Evolutionary conservation across 495 filamentous ascomycete species (phyloP), one percentile per base, ranked within the genome.

Genomic region (Neurospora sublineolata): DNA sequence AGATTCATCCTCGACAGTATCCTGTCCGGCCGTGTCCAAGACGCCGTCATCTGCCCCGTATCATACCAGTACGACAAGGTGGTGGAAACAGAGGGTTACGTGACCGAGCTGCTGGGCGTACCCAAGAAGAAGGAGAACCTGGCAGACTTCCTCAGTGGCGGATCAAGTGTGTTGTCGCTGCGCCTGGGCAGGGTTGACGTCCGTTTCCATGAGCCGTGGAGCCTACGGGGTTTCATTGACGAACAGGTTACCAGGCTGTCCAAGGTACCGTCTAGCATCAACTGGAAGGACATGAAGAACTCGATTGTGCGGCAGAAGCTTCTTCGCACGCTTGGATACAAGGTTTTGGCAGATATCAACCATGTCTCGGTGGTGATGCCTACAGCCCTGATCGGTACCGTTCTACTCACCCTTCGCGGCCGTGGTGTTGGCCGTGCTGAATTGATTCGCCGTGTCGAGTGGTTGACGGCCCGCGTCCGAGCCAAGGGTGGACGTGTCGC

Each of bases 31-130:
- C 86, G 93, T 1, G 92, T 97, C 3, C 84, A 94, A 70, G 95
- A 99, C 79, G 91, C 93, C 18, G 91, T 96, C 37, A 90, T 99
- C 60, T 97, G 93, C 75, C 94, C 94, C 3, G 95, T 99, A 37
- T 94, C 92, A 79, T 97, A 93, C 2, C 95, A 98, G 76, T 99
- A 99, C 78, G 95, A 99, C 85, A 99, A 97, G 76, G 95, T 99
- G 68, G 92, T 99, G 67, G 95, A 99, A 79, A 97, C 94, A 9
- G 94, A 97, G 76, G 95, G 93, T 20, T 99, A 98, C 77, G 94
- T 97, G 68, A 93, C 89, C 69, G 95, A 98, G 79, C 88, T 99
- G 4, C 85, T 99, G 4, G 95, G 95, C 30, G 89, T 95, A 58
- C 95, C 95, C 0, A 98, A 99, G 78, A 91, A 90, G 70, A 95